Conservation (phyloP, 768 basidiomycete species). For the Kwoniella botswanensis region DNA sequence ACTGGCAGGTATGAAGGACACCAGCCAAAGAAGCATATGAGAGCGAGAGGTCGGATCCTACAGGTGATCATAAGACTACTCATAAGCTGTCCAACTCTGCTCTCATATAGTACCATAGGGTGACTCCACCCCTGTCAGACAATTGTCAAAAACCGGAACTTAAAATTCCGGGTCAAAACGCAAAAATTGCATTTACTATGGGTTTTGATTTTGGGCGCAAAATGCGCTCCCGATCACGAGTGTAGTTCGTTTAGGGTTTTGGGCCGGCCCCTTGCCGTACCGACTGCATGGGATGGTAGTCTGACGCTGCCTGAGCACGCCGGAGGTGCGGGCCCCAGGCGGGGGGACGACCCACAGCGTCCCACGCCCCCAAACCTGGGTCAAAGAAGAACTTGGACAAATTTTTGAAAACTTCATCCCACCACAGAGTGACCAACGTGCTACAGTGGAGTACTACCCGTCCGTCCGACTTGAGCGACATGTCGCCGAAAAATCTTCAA, state of each 20-base stretch:
- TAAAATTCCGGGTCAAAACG: constrained; percentile 23
- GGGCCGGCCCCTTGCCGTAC: not conserved
- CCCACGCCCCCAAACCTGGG: constrained; percentile 74
- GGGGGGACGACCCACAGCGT: constrained; percentile 54
- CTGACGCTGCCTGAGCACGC: not conserved
- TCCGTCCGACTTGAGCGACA: not conserved
- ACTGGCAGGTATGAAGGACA: not conserved
- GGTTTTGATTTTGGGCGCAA: constrained; percentile 19
- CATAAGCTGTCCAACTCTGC: not conserved
- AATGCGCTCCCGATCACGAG: not conserved
- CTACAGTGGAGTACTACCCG: constrained; percentile 13
- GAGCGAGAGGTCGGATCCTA: not conserved
- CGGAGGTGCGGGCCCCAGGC: not conserved
- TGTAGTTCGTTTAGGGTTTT: constrained; percentile 10
- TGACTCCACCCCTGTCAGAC: constrained; percentile 4
- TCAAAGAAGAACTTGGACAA: constrained; percentile 74
- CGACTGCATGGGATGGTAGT: not conserved
- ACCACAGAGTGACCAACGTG: not conserved
- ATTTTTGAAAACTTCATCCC: constrained; percentile 1
- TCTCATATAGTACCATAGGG: constrained; percentile 20
- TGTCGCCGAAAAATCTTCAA: constrained; percentile 4
- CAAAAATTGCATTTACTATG: constrained; percentile 22
- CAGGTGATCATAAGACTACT: not conserved
- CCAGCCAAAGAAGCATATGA: constrained; percentile 8
- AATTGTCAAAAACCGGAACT: constrained; percentile 18